Base-by-base conservation (phyloP, 192 early-diverging fungal species). In the Coemansia sp. region DNA sequence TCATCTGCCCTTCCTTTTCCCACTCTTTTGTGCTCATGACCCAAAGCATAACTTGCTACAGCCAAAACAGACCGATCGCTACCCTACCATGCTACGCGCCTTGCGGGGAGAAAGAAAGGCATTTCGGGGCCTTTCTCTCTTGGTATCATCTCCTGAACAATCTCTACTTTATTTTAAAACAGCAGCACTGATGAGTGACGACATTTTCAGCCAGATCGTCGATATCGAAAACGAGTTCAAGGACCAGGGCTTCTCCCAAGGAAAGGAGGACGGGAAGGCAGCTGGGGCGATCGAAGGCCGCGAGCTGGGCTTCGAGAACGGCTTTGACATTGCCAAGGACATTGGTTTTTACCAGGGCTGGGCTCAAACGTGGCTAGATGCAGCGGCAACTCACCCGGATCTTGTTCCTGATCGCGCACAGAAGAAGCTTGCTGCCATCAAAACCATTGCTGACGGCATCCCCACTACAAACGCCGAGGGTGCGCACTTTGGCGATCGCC, bases 341-440 rank as follows among this genome's bases (percentile, higher is more conserved):
- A n/a, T 74, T 36, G 77, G 77, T 20, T 74, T 74, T 29, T 80
- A 80, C 64, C 57, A 63, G 1, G 77, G 77, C 59, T 80, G 77
- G 77, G 72, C 61, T 19, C 72, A 71, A 34, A 61, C 66, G 31
- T 80, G 77, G 77, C 59, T 80, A 7, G 42, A 36, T 19, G 45
- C 57, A 6, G 68, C 71, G 14, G 40, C 33, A 2, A 47, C 20
- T 8, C 72, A 61, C 29, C 68, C 77, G 4, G 62, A 55, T 13
- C 45, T 68, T 15, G 71, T 80, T 31, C 47, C 67, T 3, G 68
- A 61, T 14, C 72, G 71, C 22, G 64, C 54, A 14, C 41, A 33
- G 34, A 74, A 68, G 38, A 70, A 74, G 62, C 72, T 80, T 54
- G 37, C 22, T 29, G 64, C 72, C 25, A 62, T 79, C 28, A 47